Base-by-base conservation (phyloP, 768 basidiomycete genomes). In the Gyrodon lividus region DNA sequence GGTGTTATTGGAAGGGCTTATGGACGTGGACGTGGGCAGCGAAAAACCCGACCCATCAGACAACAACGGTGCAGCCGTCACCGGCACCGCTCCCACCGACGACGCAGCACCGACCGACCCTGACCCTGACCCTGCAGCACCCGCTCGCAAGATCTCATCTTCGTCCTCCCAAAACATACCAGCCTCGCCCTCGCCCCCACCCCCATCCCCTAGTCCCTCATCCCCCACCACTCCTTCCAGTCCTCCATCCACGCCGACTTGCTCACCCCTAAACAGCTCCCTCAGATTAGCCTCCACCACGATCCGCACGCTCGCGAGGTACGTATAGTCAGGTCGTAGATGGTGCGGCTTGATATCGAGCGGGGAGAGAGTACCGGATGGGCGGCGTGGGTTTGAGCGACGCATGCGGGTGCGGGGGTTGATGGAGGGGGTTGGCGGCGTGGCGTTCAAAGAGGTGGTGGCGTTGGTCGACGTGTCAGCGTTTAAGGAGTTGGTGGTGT, bases 201-300 rank as follows among this genome's bases (percentile, higher is more conserved):
- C 3, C 12, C 5, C 17, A n/a, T 46, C 52, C 0, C 16, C 39
- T n/a, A n/a, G n/a, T n/a, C n/a, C n/a, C n/a, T n/a, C n/a, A n/a
- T n/a, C n/a, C n/a, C n/a, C n/a, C n/a, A n/a, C n/a, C n/a, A n/a
- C n/a, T n/a, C n/a, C n/a, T n/a, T n/a, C n/a, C n/a, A n/a, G n/a
- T n/a, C n/a, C n/a, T n/a, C n/a, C n/a, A n/a, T n/a, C n/a, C n/a
- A n/a, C n/a, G n/a, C n/a, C n/a, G n/a, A n/a, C 23, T 35, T 17
- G n/a, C 26, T 31, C 46, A 1, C 16, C 23, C 5, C 49, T 56
- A 24, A 74, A 68, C 4, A 70, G 45, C 10, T 79, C 78, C 10
- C 66, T 70, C 51, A 83, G 48, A 51, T 82, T 83, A 28, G 73
- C 70, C 57, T 83, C 81, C 14, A 83, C 70, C 9, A 81, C 67